phyloP scores from a whole-genome alignment of 805 yeast genomes.

The Candida vartiovaarae region DNA sequence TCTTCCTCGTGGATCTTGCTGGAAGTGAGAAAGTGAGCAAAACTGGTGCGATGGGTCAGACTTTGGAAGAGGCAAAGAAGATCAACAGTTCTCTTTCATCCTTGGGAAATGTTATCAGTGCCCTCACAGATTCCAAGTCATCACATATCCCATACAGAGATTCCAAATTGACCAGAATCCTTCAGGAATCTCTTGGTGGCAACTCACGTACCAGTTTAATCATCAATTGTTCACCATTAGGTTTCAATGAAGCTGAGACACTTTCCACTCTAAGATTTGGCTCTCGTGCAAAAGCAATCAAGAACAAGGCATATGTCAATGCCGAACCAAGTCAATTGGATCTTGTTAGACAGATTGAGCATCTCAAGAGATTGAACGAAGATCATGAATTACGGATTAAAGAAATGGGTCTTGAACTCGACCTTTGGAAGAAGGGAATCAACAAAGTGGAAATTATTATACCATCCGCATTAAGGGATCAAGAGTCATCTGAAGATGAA shows the following conservation, averaged over 20 bases:
- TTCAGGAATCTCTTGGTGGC: conserved; percentile 79
- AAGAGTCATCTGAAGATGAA: conserved; percentile 1
- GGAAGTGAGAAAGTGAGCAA: conserved; percentile 79
- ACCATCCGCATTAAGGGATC: neutral
- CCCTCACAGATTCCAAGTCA: conserved; percentile 62
- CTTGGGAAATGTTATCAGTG: conserved; percentile 73
- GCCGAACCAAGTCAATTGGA: conserved; percentile 21
- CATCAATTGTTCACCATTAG: conserved; percentile 64
- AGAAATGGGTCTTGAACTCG: conserved; percentile 18
- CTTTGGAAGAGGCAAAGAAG: conserved; percentile 76
- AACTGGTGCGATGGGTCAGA: conserved; percentile 70
- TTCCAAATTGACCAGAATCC: conserved; percentile 68
- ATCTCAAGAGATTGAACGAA: conserved; percentile 13
- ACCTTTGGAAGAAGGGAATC: conserved; percentile 18
- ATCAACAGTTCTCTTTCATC: conserved; percentile 74
- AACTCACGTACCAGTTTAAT: conserved; percentile 72
- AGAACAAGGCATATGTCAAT: conserved; percentile 59
- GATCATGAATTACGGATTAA: conserved; percentile 10
- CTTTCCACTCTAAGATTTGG: conserved; percentile 71
- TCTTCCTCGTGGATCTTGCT: conserved; percentile 77
- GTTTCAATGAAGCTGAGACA: conserved; percentile 53
- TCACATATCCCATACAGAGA: conserved; percentile 70
- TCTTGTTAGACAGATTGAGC: conserved; percentile 16
- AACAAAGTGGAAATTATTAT: conserved; percentile 2
- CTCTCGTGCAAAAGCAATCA: conserved; percentile 58